A percentile compares a stretch with the other conserved stretches of the same genome.
Evolutionary conservation across 352 stramenopile genomes (phyloP).

Genomic region (Pythium pectinolyticum): DNA sequence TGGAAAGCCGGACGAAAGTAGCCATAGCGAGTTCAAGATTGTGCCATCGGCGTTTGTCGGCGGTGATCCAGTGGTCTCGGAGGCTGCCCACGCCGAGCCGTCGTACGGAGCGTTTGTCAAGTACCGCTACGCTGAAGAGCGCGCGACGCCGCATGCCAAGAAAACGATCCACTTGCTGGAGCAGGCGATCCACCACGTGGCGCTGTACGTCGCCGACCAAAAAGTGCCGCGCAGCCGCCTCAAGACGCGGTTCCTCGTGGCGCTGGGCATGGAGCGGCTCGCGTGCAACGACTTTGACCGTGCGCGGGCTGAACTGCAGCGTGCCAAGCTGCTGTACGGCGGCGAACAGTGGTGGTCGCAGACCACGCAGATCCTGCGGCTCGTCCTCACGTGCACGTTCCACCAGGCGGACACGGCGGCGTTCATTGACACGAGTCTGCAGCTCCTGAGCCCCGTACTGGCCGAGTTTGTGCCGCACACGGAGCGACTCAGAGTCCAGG

Average conservation of each 20-base stretch:
- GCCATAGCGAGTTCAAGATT: conserved; percentile 63
- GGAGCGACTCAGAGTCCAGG: conserved; percentile 60
- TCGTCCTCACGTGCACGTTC: conserved; percentile 76
- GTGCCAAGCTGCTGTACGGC: conserved; percentile 57
- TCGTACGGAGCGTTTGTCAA: conserved; percentile 59
- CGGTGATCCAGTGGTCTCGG: conserved; percentile 63
- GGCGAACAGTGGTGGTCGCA: conserved; percentile 76
- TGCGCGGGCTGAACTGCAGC: conserved; percentile 63
- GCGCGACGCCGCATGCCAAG: conserved; percentile 59
- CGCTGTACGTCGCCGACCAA: conserved; percentile 62
- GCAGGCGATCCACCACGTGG: conserved; percentile 74
- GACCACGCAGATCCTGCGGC: conserved; percentile 70
- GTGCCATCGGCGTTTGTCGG: conserved; percentile 71
- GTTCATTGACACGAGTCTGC: conserved; percentile 77
- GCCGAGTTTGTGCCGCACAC: conserved; percentile 62
- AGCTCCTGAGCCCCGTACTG: conserved; percentile 72
- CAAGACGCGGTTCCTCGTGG: conserved; percentile 73
- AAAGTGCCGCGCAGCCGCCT: conserved; percentile 66
- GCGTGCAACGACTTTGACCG: conserved; percentile 68
- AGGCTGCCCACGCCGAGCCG: conserved; percentile 45
- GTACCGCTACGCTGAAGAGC: conserved; percentile 65
- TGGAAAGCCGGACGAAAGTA: conserved; percentile 13
- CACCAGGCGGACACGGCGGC: conserved; percentile 66
- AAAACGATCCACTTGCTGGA: conserved; percentile 75
- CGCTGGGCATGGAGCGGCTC: conserved; percentile 72